Percentiles rank a stretch among this genome's conserved stretches.
These are phyloP conservation scores for Stemphylium lycopersici DNA, from an alignment of 2,329 filamentous ascomycete genomes.

Conservation along the genomic window DNA sequence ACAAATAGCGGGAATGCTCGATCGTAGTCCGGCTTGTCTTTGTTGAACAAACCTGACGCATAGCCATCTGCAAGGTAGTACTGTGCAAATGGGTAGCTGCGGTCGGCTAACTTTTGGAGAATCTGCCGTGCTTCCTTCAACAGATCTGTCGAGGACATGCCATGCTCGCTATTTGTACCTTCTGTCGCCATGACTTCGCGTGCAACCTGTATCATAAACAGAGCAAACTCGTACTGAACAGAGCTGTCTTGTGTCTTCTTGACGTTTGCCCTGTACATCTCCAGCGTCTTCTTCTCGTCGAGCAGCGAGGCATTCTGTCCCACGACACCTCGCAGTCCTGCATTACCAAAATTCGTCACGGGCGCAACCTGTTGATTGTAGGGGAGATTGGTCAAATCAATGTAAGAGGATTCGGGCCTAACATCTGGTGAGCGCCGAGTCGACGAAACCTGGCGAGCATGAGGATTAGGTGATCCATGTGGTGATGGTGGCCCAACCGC, in stretches of 20 bases:
- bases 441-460: constrained; percentile 57
- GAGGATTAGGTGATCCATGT: constrained; percentile 49
- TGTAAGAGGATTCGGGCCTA: constrained; percentile 65
- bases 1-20: constrained; percentile 92
- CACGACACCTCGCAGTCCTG: constrained; percentile 76
- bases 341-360: constrained; percentile 74
- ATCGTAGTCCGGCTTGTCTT: constrained; percentile 89
- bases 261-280: constrained; percentile 96
- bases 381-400: constrained; percentile 68
- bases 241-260: constrained; percentile 94
- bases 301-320: constrained; percentile 91
- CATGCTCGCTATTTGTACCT: constrained; percentile 46
- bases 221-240: constrained; percentile 94
- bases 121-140: constrained; percentile 88
- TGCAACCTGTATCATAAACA: constrained; percentile 90
- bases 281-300: constrained; percentile 89
- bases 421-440: constrained; percentile 63
- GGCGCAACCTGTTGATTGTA: constrained; percentile 80
- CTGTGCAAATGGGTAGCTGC: constrained; percentile 93
- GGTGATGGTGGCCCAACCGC: constrained; percentile 49
- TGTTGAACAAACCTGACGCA: constrained; percentile 92
- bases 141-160: constrained; percentile 64
- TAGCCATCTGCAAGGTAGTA: constrained; percentile 97
- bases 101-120: constrained; percentile 82
- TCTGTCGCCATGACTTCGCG: constrained; percentile 66